These are phyloP conservation scores for Pyrus pyrifolia DNA, from an alignment of 306 rosid species.

Conservation along the genomic window DNA sequence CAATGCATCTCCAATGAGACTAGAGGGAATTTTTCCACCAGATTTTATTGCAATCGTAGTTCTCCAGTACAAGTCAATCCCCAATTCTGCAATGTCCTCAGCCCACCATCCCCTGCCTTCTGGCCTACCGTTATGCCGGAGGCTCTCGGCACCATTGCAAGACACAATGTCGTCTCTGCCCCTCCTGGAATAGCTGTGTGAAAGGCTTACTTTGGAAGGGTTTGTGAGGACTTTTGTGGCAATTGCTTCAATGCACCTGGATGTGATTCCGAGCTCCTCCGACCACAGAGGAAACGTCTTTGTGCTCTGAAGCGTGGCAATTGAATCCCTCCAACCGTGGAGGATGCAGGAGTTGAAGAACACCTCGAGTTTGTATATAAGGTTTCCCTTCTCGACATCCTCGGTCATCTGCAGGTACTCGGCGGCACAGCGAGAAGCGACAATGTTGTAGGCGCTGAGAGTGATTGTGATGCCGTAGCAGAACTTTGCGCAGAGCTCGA, in stretches of 20 bases:
- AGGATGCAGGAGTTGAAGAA: constrained; percentile 89
- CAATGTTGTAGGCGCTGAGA: constrained; percentile 89
- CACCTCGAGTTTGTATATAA: constrained; percentile 73
- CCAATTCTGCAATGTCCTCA: constrained; percentile 86
- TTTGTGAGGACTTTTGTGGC: constrained; percentile 62
- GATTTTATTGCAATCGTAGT: constrained; percentile 86
- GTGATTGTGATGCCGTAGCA: constrained; percentile 90
- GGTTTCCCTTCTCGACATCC: constrained; percentile 90
- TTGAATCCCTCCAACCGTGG: constrained; percentile 87
- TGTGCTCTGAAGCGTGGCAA: constrained; percentile 80
- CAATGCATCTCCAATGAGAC: constrained; percentile 77
- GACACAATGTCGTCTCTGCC: constrained; percentile 57
- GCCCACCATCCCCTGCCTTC: constrained; percentile 91
- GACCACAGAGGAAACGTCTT: constrained; percentile 70
- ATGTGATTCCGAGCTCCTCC: constrained; percentile 71
- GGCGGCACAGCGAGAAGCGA: constrained; percentile 74
- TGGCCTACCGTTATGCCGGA: constrained; percentile 32
- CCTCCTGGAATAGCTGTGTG: constrained; percentile 69
- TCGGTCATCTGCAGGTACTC: constrained; percentile 94
- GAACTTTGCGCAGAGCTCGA: constrained; percentile 91
- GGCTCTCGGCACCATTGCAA: constrained; percentile 64
- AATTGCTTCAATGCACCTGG: constrained; percentile 75
- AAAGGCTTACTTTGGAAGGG: constrained; percentile 73
- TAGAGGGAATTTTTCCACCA: constrained; percentile 54
- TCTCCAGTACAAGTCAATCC: constrained; percentile 93